Conservation (phyloP, 2,329 filamentous ascomycete species). For the Talaromyces pinophilus region DNA sequence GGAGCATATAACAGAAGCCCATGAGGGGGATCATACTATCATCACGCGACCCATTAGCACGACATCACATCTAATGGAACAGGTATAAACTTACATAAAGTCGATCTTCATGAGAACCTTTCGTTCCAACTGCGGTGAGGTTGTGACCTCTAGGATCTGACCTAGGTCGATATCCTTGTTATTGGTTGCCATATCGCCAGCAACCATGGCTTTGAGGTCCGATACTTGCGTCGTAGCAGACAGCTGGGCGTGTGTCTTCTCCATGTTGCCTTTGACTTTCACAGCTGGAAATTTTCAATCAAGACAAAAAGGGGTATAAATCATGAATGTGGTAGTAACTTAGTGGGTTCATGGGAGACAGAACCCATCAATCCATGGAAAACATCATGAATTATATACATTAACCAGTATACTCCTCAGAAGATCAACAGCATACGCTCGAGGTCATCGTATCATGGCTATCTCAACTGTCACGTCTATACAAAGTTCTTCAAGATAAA, state of each 20-base stretch:
- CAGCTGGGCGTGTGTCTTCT: neutral
- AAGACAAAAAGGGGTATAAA: neutral
- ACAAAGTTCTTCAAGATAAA: slow-evolving; percentile 3
- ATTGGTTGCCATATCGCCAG: neutral
- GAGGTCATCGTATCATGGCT: neutral
- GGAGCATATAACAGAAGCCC: slow-evolving; percentile 34
- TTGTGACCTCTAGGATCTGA: slow-evolving; percentile 11
- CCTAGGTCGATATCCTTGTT: slow-evolving; percentile 13
- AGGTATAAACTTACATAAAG: neutral
- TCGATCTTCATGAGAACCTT: slow-evolving; percentile 17
- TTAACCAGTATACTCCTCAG: neutral
- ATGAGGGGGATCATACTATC: slow-evolving; percentile 31
- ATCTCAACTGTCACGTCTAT: neutral
- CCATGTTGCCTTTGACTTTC: neutral
- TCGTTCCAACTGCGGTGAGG: slow-evolving; percentile 10
- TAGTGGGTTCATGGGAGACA: neutral
- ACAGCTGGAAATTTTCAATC: neutral
- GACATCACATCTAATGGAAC: no score
- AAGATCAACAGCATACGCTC: neutral
- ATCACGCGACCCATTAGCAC: neutral
- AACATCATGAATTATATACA: slow-evolving; percentile 10
- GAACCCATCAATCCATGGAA: neutral
- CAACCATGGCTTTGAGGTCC: slow-evolving; percentile 9
- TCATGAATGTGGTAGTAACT: no score
- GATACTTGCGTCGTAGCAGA: neutral